phyloP scores from a whole-genome alignment of 768 basidiomycete genomes.

The Trametes gibbosa region DNA sequence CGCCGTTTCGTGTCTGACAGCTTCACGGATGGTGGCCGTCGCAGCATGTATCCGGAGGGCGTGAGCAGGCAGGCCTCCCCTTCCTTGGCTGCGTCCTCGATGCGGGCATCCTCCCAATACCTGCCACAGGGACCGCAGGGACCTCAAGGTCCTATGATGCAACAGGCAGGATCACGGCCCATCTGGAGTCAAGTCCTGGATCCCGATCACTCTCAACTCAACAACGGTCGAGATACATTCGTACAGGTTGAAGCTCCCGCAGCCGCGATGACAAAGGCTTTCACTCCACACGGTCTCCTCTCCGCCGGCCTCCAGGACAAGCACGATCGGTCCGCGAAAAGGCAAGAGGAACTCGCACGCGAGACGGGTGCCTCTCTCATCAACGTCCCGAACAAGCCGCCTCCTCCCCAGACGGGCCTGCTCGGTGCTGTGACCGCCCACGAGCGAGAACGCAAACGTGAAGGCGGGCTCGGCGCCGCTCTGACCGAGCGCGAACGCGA shows the following conservation, averaged over 20 bases:
- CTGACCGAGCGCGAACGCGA: constrained; percentile 95
- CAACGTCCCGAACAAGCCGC: constrained; percentile 94
- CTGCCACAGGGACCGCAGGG: constrained; percentile 35
- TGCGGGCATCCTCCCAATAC: constrained; percentile 55
- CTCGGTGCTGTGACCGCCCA: constrained; percentile 95
- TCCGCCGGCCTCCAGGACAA: constrained; percentile 95
- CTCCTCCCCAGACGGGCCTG: constrained; percentile 91
- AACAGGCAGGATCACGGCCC: constrained; percentile 52
- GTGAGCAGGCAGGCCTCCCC: constrained; percentile 25
- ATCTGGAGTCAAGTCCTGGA: constrained; percentile 93
- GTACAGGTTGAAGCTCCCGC: constrained; percentile 73
- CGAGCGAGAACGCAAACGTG: constrained; percentile 90
- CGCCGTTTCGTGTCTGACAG: constrained; percentile 56
- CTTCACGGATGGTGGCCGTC: constrained; percentile 46
- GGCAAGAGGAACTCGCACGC: constrained; percentile 90
- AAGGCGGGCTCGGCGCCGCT: constrained; percentile 92
- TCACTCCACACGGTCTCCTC: constrained; percentile 90
- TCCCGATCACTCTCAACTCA: constrained; percentile 31
- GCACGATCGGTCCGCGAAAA: constrained; percentile 92
- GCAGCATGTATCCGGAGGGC: constrained; percentile 35
- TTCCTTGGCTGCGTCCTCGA: constrained; percentile 23
- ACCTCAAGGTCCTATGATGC: constrained; percentile 30
- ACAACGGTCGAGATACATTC: constrained; percentile 48
- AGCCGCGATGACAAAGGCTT: constrained; percentile 86
- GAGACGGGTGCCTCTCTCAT: constrained; percentile 90